These are phyloP conservation scores for Boletus tylopilopsis DNA, from an alignment of 768 basidiomycete genomes.

Conservation along the genomic window DNA sequence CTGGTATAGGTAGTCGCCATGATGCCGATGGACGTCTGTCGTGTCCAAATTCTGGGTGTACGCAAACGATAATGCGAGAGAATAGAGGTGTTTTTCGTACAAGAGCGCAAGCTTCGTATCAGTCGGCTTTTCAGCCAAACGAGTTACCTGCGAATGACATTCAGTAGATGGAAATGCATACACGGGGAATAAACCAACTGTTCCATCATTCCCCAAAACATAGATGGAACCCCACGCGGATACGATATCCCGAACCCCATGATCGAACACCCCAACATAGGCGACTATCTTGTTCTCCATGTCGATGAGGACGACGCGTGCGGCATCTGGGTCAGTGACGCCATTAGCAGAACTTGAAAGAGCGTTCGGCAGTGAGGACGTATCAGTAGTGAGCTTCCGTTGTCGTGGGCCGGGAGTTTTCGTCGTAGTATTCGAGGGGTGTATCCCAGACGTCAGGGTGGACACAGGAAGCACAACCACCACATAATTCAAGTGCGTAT, in stretches of 20 bases:
- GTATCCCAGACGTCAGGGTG: slow-evolving; percentile 47
- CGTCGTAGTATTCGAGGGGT: slow-evolving; percentile 55
- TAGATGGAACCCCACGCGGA: slow-evolving; percentile 81
- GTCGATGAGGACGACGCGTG: slow-evolving; percentile 84
- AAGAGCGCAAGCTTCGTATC: slow-evolving; percentile 82
- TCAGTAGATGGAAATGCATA: background rate
- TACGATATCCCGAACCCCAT: slow-evolving; percentile 80
- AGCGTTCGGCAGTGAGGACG: slow-evolving; percentile 8
- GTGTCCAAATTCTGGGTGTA: slow-evolving; percentile 76
- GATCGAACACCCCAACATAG: slow-evolving; percentile 74
- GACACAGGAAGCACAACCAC: slow-evolving; percentile 89
- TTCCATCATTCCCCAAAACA: slow-evolving; percentile 73
- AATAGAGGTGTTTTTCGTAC: slow-evolving; percentile 74
- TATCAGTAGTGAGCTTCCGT: slow-evolving; percentile 20
- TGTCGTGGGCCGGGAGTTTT: slow-evolving; percentile 34
- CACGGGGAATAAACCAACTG: slow-evolving; percentile 42
- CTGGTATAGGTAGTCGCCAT: slow-evolving; percentile 86
- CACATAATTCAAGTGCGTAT: slow-evolving; percentile 78
- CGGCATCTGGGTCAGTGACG: slow-evolving; percentile 52
- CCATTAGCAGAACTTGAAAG: slow-evolving; percentile 37
- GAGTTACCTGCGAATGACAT: slow-evolving; percentile 47
- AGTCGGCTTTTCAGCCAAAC: slow-evolving; percentile 76
- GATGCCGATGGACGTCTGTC: slow-evolving; percentile 85
- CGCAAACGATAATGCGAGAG: slow-evolving; percentile 79
- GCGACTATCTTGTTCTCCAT: slow-evolving; percentile 89